Evolutionary conservation across 345 rosid genomes (phyloP).

Genomic region (Anacardium occidentale): DNA sequence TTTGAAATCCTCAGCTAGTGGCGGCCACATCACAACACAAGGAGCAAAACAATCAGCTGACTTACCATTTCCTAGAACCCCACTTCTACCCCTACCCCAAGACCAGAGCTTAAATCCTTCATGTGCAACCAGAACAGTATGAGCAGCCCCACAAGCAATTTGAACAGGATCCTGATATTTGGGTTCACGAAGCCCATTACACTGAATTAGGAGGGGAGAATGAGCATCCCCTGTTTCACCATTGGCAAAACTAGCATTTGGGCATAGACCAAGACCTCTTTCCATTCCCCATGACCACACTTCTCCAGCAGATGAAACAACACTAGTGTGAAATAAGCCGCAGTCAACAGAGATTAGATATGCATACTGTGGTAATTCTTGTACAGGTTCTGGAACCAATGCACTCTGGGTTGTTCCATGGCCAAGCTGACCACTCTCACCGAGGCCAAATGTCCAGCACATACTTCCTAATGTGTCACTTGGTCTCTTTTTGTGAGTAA

Average conservation of each 20-base stretch:
- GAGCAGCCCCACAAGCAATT: slow-evolving; percentile 88
- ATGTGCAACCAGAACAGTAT: slow-evolving; percentile 69
- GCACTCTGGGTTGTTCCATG: slow-evolving; percentile 67
- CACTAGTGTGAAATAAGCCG: slow-evolving; percentile 89
- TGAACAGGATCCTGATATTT: slow-evolving; percentile 60
- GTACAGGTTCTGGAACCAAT: slow-evolving; percentile 61
- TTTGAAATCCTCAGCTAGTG: slow-evolving; percentile 37
- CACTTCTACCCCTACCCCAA: slow-evolving; percentile 94
- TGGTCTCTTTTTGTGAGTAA: slow-evolving; percentile 54
- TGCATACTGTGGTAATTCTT: slow-evolving; percentile 51
- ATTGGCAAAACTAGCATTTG: slow-evolving; percentile 58
- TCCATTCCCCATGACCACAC: slow-evolving; percentile 98
- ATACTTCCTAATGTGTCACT: slow-evolving; percentile 42
- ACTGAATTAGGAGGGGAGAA: slow-evolving; percentile 46
- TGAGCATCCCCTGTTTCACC: slow-evolving; percentile 79
- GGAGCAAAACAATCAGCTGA: slow-evolving; percentile 50
- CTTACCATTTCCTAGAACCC: slow-evolving; percentile 76
- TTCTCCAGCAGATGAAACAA: slow-evolving; percentile 75
- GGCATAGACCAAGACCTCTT: slow-evolving; percentile 87
- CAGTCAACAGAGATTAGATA: slow-evolving; percentile 71
- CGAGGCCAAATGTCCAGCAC: slow-evolving; percentile 93
- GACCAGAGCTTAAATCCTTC: slow-evolving; percentile 83
- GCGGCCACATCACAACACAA: slow-evolving; percentile 59
- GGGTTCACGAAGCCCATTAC: slow-evolving; percentile 30
- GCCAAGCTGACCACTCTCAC: slow-evolving; percentile 90